Conservation (phyloP, 805 yeast species). For the Wickerhamomyces canadensis region DNA sequence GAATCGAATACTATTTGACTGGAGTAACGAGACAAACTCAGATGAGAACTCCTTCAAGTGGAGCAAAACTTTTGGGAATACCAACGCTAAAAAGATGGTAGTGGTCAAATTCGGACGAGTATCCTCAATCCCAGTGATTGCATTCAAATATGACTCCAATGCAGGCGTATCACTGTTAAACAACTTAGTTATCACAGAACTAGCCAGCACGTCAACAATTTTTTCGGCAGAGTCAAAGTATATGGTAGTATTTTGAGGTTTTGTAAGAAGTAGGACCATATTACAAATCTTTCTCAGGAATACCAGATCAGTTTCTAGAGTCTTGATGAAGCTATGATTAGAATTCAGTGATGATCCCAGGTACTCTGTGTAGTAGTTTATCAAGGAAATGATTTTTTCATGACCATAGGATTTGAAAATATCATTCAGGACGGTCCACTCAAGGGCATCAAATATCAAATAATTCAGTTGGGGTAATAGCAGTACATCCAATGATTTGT, state of each 20-base stretch:
- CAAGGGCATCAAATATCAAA: constrained; percentile 29
- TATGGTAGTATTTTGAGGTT: constrained; percentile 26
- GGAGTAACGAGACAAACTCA: constrained; percentile 17
- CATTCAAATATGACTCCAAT: constrained; percentile 16
- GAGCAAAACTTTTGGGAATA: constrained; percentile 25
- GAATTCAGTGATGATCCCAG: constrained; percentile 24
- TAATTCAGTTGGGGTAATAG: constrained; percentile 41
- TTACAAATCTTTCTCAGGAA: constrained; percentile 22
- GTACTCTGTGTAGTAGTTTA: constrained; percentile 21
- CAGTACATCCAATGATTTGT: constrained; percentile 7
- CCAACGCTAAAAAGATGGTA: constrained; percentile 15
- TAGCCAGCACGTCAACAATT: constrained; percentile 29
- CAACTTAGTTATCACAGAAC: constrained; percentile 30
- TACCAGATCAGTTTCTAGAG: constrained; percentile 26
- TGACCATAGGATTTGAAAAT: constrained; percentile 32
- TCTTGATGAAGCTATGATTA: constrained; percentile 20
- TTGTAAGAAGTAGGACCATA: constrained; percentile 24
- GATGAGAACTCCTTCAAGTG: constrained; percentile 27
- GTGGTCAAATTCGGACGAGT: constrained; percentile 10
- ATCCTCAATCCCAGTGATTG: constrained; percentile 12
- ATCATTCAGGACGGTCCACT: constrained; percentile 32
- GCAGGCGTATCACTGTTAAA: constrained; percentile 17
- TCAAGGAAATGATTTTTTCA: constrained; percentile 23
- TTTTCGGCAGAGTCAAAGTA: constrained; percentile 27
- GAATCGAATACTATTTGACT: constrained; percentile 15